phyloP scores from a whole-genome alignment of 176 grass and related monocot species.

The Bromus sterilis region DNA sequence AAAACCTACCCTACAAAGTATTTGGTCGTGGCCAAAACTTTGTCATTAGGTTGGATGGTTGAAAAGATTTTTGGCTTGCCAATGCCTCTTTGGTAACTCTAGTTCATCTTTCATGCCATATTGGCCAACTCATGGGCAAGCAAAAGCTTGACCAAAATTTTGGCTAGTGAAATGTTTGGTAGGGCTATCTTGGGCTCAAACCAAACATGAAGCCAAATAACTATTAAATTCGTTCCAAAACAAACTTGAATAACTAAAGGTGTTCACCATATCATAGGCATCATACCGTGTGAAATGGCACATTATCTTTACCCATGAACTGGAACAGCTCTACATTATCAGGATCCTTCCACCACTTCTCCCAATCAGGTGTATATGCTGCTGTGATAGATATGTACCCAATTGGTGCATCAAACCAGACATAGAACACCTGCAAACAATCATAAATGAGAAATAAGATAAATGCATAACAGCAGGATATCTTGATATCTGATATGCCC shows the following conservation, averaged over 20 bases:
- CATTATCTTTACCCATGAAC: conserved; percentile 99
- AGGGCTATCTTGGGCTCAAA: no score
- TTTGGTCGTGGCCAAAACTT: background rate
- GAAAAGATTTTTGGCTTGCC: background rate
- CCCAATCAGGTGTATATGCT: conserved; percentile 92
- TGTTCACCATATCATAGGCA: background rate
- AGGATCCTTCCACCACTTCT: conserved; percentile 99
- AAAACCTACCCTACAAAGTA: background rate
- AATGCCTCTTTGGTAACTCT: background rate
- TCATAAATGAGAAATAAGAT: background rate
- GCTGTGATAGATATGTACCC: conserved; percentile 95
- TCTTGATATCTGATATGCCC: background rate
- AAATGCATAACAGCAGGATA: conserved; percentile 7
- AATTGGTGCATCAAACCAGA: conserved; percentile 99
- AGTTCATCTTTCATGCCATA: background rate
- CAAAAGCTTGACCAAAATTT: background rate
- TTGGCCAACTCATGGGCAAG: background rate
- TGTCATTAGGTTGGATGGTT: background rate
- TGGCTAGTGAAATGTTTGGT: background rate
- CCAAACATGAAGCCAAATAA: background rate
- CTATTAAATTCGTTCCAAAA: background rate
- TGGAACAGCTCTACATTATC: conserved; percentile 92
- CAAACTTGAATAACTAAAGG: background rate
- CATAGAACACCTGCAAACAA: conserved; percentile 87
- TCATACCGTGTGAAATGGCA: conserved; percentile 98